A percentile compares a stretch with the other conserved stretches of the same genome.
phyloP scores from a whole-genome alignment of 352 stramenopile species.

The Heterotrichella gracilis region DNA sequence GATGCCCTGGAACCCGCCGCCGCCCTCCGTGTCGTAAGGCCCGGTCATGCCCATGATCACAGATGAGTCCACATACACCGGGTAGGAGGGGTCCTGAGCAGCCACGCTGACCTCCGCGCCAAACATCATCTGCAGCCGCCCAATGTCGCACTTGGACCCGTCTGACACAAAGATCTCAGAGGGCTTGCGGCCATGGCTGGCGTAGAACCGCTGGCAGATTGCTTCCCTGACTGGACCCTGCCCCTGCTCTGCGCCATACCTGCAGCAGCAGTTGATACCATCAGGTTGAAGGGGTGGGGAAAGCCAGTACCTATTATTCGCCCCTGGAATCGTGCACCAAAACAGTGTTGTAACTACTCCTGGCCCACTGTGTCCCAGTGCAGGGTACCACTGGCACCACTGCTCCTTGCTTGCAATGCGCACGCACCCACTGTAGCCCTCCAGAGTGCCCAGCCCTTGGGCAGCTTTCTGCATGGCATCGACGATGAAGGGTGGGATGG shows the following conservation, averaged over 20 bases:
- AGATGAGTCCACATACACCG: not conserved
- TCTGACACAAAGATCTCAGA: not conserved
- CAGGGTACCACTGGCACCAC: too few relatives aligned
- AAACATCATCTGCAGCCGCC: not conserved
- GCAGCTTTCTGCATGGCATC: not conserved
- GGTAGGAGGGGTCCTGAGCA: not conserved
- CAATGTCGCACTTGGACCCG: not conserved
- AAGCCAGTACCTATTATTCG: too few relatives aligned
- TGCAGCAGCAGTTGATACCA: not conserved
- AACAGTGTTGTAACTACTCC: too few relatives aligned
- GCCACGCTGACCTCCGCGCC: not conserved
- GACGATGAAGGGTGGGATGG: slow-evolving; percentile 13
- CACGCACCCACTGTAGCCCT: too few relatives aligned
- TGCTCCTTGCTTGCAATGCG: too few relatives aligned
- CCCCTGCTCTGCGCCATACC: not conserved
- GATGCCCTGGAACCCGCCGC: not conserved
- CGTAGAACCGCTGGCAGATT: not conserved
- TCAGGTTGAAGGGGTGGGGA: too few relatives aligned
- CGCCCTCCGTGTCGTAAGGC: not conserved
- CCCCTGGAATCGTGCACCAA: too few relatives aligned
- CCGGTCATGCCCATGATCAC: not conserved
- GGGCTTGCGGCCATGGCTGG: not conserved
- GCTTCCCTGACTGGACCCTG: not conserved
- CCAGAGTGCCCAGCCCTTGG: too few relatives aligned
- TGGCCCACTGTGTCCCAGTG: too few relatives aligned